Base-by-base conservation (phyloP, 176 grass and related monocot species). In the Carex cristatella region DNA sequence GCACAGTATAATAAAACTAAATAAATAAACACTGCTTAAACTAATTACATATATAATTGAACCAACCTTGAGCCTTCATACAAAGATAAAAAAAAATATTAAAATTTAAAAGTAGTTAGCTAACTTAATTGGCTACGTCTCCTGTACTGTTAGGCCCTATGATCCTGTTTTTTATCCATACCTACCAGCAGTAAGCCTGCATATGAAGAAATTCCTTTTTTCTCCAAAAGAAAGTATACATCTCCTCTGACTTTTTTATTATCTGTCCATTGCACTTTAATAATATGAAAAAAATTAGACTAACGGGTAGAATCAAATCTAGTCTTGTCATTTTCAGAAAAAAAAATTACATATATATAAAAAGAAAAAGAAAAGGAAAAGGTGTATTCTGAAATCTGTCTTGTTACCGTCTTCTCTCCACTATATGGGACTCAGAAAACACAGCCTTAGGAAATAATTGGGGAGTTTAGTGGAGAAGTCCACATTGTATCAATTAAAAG, bases 321-420 rank as follows among this genome's bases (percentile, higher is more conserved):
- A 37, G 53, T 79, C 74, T 57, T 79, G 53, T 58, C 74, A 79
- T 79, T 79, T 79, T 57, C 74, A 18, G 15, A 10, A 79, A 51
- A 74, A 27, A 79, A 5, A 28, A 51, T 7, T 18, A 79, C 5
- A 79, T 9, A 79, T 78, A 18, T 18, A 58, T 15, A 77, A 18
- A 79, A 56, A 58, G 28, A 57, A 78, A 55, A 56, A 78, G 6
- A 31, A 76, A 54, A 30, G 16, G 11, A 78, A 79, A 79, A 79
- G 74, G 27, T 35, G 49, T 33, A 58, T 79, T 79, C 74, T 79
- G 74, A 79, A 79, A 79, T 16, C 74, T 58, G 73, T 78, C 73
- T 79, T 79, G 28, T 79, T 58, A 51, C 51, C 74, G 30, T 79
- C 74, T 79, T 56, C 54, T 33, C 74, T 79, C 74, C 74, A 79